These are phyloP conservation scores for Xylaria venustula DNA, from an alignment of 495 filamentous ascomycete species.

Conservation along the genomic window DNA sequence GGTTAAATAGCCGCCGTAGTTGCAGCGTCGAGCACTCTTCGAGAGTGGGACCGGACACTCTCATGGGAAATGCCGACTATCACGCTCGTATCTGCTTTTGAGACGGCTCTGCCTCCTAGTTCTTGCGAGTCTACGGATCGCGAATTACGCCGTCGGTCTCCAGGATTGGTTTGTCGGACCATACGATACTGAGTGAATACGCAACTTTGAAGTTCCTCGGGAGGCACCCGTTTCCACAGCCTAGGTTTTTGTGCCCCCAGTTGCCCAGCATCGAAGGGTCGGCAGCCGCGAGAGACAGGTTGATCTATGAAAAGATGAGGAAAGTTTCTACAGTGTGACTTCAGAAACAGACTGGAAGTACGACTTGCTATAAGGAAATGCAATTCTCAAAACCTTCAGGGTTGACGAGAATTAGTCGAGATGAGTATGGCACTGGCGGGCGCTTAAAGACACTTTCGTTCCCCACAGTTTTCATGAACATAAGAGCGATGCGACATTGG, in stretches of 20 bases:
- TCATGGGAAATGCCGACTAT: constrained; percentile 13
- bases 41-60: constrained; percentile 6
- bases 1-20: constrained; percentile 1
- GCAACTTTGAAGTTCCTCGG: constrained; percentile 32
- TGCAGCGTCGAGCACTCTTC: constrained; percentile 9
- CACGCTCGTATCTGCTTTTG: constrained; percentile 13
- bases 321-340: constrained; percentile 9
- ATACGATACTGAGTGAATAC: constrained; percentile 31
- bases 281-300: constrained; percentile 18
- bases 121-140: constrained; percentile 4
- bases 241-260: constrained; percentile 25
- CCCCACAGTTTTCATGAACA: no score
- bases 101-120: constrained; percentile 9
- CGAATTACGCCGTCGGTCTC: constrained; percentile 11
- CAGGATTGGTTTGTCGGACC: constrained; percentile 11
- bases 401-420: constrained; percentile 1
- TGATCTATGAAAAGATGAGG: constrained; percentile 14
- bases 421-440: constrained; percentile 1
- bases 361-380: constrained; percentile 9
- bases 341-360: constrained; percentile 13
- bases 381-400: constrained; percentile 7
- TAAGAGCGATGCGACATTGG: no score
- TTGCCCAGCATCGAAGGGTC: constrained; percentile 12
- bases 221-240: constrained; percentile 22
- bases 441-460: not conserved